phyloP scores from a whole-genome alignment of 2,329 filamentous ascomycete species.

The Gliomastix tumulicola region DNA sequence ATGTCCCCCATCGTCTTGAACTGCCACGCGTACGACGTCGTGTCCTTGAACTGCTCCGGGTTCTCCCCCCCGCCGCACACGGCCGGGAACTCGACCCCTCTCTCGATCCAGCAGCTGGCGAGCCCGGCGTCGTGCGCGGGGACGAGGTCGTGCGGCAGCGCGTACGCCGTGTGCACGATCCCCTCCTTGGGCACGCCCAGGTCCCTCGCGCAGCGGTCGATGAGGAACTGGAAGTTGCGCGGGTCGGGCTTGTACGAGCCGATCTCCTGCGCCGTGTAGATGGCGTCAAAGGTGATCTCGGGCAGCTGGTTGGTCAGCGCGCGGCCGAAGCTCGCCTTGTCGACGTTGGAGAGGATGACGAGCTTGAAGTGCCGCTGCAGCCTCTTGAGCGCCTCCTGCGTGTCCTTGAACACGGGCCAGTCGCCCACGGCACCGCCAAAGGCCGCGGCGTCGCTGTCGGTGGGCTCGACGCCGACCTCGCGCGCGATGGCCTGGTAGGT shows the following conservation, averaged over 20 bases:
- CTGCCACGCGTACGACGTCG: conserved; percentile 33
- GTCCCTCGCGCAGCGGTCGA: conserved; percentile 41
- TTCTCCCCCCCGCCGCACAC: conserved; percentile 12
- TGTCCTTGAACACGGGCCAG: conserved; percentile 54
- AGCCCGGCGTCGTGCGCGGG: conserved; percentile 56
- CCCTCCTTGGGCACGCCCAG: conserved; percentile 44
- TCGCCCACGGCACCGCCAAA: conserved; percentile 38
- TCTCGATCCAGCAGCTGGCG: conserved; percentile 58
- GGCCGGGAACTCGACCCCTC: conserved; percentile 30
- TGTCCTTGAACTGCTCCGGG: conserved; percentile 25
- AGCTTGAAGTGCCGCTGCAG: conserved; percentile 48
- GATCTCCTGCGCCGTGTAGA: conserved; percentile 66
- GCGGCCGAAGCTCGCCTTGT: conserved; percentile 24
- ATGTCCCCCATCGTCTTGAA: conserved; percentile 52
- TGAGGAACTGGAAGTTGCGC: conserved; percentile 60
- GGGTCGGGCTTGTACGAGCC: conserved; percentile 64
- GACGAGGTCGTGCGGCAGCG: conserved; percentile 59
- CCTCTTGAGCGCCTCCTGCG: conserved; percentile 40
- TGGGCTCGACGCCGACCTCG: conserved; percentile 8
- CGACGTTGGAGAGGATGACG: conserved; percentile 54
- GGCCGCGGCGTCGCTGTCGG: conserved; percentile 1
- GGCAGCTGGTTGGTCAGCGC: conserved; percentile 28
- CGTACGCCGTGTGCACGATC: conserved; percentile 63
- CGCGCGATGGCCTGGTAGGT: conserved; percentile 29
- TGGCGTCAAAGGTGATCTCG: conserved; percentile 48